phyloP scores from a whole-genome alignment of 139 green algal species.

The Spirogloea muscicola region DNA sequence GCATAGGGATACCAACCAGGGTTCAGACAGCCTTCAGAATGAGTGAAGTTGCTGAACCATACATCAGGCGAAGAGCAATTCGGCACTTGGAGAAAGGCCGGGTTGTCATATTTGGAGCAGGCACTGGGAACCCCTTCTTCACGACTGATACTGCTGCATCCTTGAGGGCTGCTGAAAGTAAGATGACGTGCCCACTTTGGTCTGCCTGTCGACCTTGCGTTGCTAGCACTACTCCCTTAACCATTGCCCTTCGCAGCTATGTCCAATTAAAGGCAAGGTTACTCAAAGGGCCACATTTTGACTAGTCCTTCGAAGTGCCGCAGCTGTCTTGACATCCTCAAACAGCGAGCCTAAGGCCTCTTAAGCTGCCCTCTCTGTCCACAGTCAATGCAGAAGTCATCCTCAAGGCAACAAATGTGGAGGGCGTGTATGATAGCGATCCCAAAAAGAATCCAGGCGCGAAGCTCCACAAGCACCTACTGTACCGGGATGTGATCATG shows the following conservation, averaged over 20 bases:
- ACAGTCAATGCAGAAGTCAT: conserved; percentile 74
- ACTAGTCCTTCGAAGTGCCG: no score
- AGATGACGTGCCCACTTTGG: no score
- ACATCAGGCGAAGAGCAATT: conserved; percentile 90
- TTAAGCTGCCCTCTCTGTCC: no score
- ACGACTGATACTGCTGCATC: conserved; percentile 96
- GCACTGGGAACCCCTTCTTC: conserved; percentile 98
- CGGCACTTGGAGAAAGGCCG: conserved; percentile 87
- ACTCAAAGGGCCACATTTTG: no score
- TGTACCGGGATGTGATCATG: conserved; percentile 60
- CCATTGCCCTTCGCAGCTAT: no score
- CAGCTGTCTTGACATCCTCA: no score
- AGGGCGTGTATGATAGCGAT: conserved; percentile 93
- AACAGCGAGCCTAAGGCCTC: no score
- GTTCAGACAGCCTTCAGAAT: conserved; percentile 96
- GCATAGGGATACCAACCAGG: conserved; percentile 62
- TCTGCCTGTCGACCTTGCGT: no score
- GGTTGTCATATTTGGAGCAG: conserved; percentile 95
- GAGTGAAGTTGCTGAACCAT: conserved; percentile 90
- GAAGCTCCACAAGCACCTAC: conserved; percentile 60
- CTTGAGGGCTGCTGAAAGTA: conserved; percentile 85
- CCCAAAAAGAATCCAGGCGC: conserved; percentile 70
- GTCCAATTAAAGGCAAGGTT: no score
- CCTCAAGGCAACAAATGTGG: conserved; percentile 95
- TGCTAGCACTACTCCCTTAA: no score